Base-by-base conservation (phyloP, 129 eudicot species). In the Scalesia atractyloides region DNA sequence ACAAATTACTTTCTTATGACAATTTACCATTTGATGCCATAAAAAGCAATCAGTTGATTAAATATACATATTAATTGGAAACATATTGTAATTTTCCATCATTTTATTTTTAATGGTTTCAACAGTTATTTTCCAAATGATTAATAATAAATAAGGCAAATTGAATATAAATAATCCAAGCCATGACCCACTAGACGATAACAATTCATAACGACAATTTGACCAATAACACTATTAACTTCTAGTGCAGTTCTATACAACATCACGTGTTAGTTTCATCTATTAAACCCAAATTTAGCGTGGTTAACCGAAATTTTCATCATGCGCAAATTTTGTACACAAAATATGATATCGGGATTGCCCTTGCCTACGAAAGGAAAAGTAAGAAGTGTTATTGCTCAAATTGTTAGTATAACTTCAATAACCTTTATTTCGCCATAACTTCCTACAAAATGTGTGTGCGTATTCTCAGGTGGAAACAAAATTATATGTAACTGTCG, bases 1-100 rank as follows among this genome's bases (percentile, higher is more conserved):
- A 77, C 84, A 72, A 50, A 75, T 16, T 59, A 69, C 73, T 15
- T 76, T 68, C 57, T 81, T 69, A 73, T 79, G 62, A 81, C 41
- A 54, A 58, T 68, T 64, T 59, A 26, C 17, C 1, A 5, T 59
- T 76, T 56, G 51, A 54, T 4, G 65, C 39, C 16, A 46, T 33
- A 47, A 74, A 48, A 73, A 37, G 66, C 36, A 46, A 46, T 19
- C 20, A 68, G 46, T 10, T 58, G 68, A 36, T 57, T 76, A 46
- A 76, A 57, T 6, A 68, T 76, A 76, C 63, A 76, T 76, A 46
- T 15, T n/a, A 37, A 19, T 47, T 49, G 46, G 34, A 66, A 65
- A 37, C 9, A 49, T 50, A 8, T 30, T 75, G 52, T 75, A 66
- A 41, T 54, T 57, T 72, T 30, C 44, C 44, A 39, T 39, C 51